Conservation (phyloP, 1,284 basidiomycete genomes). For the Melampsora larici-populina region DNA sequence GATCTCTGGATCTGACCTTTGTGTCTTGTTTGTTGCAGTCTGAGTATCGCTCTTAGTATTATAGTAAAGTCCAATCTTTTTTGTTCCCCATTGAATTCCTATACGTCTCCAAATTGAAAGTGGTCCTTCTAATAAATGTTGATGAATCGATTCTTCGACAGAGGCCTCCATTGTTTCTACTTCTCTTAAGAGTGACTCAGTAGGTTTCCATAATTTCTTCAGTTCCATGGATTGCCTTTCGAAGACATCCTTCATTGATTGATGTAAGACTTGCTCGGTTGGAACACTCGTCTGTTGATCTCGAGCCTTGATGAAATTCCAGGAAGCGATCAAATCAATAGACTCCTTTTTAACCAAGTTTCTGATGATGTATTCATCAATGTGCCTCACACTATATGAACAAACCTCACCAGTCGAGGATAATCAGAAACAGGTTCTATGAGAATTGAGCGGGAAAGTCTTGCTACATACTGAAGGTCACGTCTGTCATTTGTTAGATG, state of each 20-base stretch:
- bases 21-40: too few species aligned
- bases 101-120: neutral
- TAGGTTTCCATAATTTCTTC: neutral
- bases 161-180: neutral
- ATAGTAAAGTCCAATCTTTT: neutral
- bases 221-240: neutral
- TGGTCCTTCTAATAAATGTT: neutral
- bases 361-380: slow-evolving; percentile 1
- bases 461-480: neutral
- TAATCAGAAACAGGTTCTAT: neutral
- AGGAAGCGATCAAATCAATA: neutral
- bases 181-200: neutral
- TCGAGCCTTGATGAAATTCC: neutral
- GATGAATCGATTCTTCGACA: neutral
- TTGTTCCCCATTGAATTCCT: neutral
- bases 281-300: neutral
- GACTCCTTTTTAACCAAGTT: neutral
- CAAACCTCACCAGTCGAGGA: neutral
- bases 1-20: neutral
- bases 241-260: neutral
- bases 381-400: neutral
- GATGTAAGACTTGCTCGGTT: neutral
- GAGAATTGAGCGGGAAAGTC: neutral
- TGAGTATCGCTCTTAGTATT: neutral
- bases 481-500: neutral